These are phyloP conservation scores for Cyberlindnera mycetangii DNA, from an alignment of 805 yeast species.

Conservation along the genomic window DNA sequence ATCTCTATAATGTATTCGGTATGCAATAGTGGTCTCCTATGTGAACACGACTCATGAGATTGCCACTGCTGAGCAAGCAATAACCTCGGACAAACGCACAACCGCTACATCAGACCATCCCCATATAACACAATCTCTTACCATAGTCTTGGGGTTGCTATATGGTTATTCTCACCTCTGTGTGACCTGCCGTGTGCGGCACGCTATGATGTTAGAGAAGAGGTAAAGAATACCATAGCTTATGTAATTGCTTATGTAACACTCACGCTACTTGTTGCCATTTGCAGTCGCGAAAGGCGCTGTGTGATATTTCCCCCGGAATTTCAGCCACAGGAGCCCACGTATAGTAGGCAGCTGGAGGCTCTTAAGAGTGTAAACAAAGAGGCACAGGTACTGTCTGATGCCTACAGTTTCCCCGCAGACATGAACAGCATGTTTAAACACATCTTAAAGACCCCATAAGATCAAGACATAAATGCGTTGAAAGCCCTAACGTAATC, in stretches of 20 bases:
- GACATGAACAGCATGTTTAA: too few species aligned
- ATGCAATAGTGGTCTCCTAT: too few species aligned
- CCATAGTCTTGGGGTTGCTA: too few species aligned
- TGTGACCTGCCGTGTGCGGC: neutral
- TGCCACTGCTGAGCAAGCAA: too few species aligned
- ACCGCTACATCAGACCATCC: too few species aligned
- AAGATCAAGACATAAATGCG: too few species aligned
- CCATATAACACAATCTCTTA: too few species aligned
- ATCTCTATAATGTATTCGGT: too few species aligned
- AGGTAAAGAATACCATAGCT: neutral
- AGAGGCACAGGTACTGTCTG: neutral
- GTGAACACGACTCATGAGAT: too few species aligned
- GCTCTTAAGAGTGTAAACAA: neutral
- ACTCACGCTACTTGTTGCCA: neutral
- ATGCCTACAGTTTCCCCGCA: neutral
- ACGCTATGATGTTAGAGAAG: too few species aligned
- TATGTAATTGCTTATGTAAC: neutral
- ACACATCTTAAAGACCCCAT: neutral
- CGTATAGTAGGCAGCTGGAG: neutral
- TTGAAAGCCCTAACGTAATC: neutral
- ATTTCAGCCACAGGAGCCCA: neutral
- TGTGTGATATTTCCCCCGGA: constrained; percentile 4
- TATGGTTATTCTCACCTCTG: too few species aligned
- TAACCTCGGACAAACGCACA: too few species aligned
- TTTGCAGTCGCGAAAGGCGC: neutral